These are phyloP conservation scores for Aeschynomene evenia DNA, from an alignment of 306 rosid genomes.

Conservation along the genomic window DNA sequence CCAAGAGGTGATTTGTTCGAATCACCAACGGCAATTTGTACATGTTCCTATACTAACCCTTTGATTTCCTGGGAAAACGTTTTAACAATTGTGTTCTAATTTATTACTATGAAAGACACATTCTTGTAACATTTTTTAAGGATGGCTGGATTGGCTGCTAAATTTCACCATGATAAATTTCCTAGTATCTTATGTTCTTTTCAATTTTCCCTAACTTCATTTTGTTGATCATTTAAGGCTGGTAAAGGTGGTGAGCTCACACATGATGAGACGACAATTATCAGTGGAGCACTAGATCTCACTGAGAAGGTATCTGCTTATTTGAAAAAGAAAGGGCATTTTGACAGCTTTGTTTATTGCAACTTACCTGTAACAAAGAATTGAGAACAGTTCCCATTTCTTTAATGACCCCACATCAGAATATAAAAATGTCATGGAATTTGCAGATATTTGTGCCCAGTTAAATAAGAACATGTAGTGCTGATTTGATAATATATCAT, in stretches of 20 bases:
- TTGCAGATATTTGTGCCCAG: neutral
- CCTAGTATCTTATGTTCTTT: neutral
- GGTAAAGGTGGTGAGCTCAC: constrained; percentile 99
- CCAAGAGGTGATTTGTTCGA: constrained; percentile 75
- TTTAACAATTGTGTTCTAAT: constrained; percentile 9
- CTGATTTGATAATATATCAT: neutral
- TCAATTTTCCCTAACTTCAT: constrained; percentile 9
- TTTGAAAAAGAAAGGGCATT: constrained; percentile 22
- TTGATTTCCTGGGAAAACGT: constrained; percentile 16
- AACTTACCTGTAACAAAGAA: neutral
- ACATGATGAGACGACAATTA: constrained; percentile 89
- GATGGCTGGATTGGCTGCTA: constrained; percentile 1
- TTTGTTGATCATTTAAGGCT: constrained; percentile 53
- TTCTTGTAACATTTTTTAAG: neutral
- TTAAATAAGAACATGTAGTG: neutral
- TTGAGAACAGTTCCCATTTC: neutral
- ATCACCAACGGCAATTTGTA: constrained; percentile 50
- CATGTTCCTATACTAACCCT: constrained; percentile 31
- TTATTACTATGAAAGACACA: neutral
- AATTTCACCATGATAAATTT: constrained; percentile 16
- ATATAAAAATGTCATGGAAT: neutral
- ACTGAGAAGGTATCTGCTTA: constrained; percentile 65
- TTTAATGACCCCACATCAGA: neutral
- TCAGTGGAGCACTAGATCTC: constrained; percentile 93
- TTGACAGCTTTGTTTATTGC: neutral